Percentiles rank a stretch among this genome's conserved stretches.
phyloP scores from a whole-genome alignment of 768 basidiomycete genomes.

The Pholiota conissans region DNA sequence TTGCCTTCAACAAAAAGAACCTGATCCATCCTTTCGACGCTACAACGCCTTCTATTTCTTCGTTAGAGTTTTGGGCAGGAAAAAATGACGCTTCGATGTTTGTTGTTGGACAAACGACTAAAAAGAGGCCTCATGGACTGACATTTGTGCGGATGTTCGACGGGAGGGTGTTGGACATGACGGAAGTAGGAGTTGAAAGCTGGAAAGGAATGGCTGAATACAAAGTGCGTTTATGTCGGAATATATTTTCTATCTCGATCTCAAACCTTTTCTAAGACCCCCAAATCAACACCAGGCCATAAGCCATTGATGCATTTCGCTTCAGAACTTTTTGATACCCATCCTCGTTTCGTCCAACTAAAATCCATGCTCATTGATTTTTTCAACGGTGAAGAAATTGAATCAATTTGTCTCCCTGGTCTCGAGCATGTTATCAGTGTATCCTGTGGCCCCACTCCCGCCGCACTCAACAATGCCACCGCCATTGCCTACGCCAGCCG shows the following conservation, averaged over 20 bases:
- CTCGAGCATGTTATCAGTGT: slow-evolving; percentile 89
- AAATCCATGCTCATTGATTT: slow-evolving; percentile 90
- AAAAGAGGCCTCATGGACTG: slow-evolving; percentile 90
- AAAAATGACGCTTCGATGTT: slow-evolving; percentile 97
- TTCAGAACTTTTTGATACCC: slow-evolving; percentile 91
- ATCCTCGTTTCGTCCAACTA: slow-evolving; percentile 88
- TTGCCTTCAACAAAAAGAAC: slow-evolving; percentile 96
- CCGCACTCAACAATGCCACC: slow-evolving; percentile 47
- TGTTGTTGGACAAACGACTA: slow-evolving; percentile 86
- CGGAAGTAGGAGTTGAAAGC: slow-evolving; percentile 86
- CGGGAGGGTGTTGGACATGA: slow-evolving; percentile 86
- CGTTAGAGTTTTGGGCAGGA: slow-evolving; percentile 87
- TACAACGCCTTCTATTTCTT: slow-evolving; percentile 33
- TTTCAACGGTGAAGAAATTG: slow-evolving; percentile 86
- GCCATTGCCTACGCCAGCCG: slow-evolving; percentile 22
- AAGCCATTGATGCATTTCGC: slow-evolving; percentile 96
- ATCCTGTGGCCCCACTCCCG: slow-evolving; percentile 65
- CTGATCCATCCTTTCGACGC: slow-evolving; percentile 88
- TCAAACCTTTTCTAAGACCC: slow-evolving; percentile 56
- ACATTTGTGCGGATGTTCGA: slow-evolving; percentile 88
- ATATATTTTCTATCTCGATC: no score
- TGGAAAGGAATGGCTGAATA: slow-evolving; percentile 80
- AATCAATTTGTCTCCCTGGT: slow-evolving; percentile 80
- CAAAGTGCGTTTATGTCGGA: slow-evolving; percentile 57
- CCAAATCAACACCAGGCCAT: slow-evolving; percentile 86